Evolutionary conservation across 306 rosid species (phyloP), one percentile per base, ranked within the genome.

Genomic region (Astragalus membranaceus): DNA sequence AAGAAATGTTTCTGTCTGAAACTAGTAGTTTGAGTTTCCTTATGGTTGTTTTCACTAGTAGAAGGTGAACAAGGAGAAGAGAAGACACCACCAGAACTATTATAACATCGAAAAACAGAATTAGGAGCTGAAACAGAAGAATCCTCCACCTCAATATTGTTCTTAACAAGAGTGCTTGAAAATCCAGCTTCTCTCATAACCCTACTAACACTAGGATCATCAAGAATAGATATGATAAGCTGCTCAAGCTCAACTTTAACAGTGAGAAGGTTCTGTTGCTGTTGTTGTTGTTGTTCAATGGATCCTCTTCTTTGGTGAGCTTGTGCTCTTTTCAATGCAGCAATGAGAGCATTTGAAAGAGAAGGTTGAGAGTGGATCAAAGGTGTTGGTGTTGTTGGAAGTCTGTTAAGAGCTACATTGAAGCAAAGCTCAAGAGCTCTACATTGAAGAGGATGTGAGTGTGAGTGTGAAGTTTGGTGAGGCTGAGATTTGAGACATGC

Each of bases 181-280:
- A 87, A 91, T 0, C 99, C 96, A 49, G 99, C 99, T 46, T 95
- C 99, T 60, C 96, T 85, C 99, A 95, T 95, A 64, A 95, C 99
- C 76, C 97, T 81, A 69, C 96, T 95, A 36, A 95, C 99, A 77
- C 93, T 86, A 8, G 99, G 99, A 56, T 95, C 99, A 51, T 95
- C 99, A 4, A 95, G 89, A 55, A 95, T 91, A 4, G 99, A 95
- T 29, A 95, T 81, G 4, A 91, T 83, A 12, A 95, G 97, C 82
- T 91, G 96, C 49, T 95, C 97, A n/a, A 91, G 82, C 83, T 89
- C 97, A 0, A 95, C 95, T 43, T 88, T 91, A 33, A 88, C 69
- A 16, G 93, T 80, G 55, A 91, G 73, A 39, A 91, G 87, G 23
- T 20, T 20, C 23, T 0, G 91, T 12, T 91, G 98, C 0, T 88